These are phyloP conservation scores for Zoysia matrella DNA, from an alignment of 202 grass and related monocot genomes.

Conservation along the genomic window DNA sequence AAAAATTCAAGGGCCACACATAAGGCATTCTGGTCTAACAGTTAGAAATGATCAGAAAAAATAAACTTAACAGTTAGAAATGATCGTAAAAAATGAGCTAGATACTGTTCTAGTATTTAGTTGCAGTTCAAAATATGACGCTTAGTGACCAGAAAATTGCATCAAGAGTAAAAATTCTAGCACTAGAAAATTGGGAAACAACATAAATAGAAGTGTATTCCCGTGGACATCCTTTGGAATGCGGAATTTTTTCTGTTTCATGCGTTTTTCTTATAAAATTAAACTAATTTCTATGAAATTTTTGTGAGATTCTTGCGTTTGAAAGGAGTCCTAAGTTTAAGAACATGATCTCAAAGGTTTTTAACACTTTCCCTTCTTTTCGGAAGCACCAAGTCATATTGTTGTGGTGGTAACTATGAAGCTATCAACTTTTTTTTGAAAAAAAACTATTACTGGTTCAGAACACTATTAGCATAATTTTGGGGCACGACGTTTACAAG, in stretches of 20 bases:
- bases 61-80: too few relatives aligned
- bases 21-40: not conserved
- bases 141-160: constrained; percentile 4
- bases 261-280: too few relatives aligned
- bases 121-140: constrained; percentile 11
- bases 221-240: not conserved
- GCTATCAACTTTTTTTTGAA: too few relatives aligned
- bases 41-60: not conserved
- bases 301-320: too few relatives aligned
- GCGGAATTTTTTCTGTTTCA: too few relatives aligned
- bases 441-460: too few relatives aligned
- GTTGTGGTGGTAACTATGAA: not conserved
- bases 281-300: too few relatives aligned
- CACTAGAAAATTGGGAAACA: constrained; percentile 8
- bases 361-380: not conserved
- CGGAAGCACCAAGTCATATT: not conserved
- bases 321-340: not conserved
- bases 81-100: not conserved
- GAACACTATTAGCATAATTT: too few relatives aligned
- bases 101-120: not conserved
- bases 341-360: not conserved
- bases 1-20: not conserved
- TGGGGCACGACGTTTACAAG: too few relatives aligned
- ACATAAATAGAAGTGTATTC: constrained; percentile 21
- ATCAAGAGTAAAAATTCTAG: not conserved